Percentiles rank a stretch among this genome's conserved stretches.
These are phyloP conservation scores for Didymella glomerata DNA, from an alignment of 2,329 filamentous ascomycete genomes.

Conservation along the genomic window DNA sequence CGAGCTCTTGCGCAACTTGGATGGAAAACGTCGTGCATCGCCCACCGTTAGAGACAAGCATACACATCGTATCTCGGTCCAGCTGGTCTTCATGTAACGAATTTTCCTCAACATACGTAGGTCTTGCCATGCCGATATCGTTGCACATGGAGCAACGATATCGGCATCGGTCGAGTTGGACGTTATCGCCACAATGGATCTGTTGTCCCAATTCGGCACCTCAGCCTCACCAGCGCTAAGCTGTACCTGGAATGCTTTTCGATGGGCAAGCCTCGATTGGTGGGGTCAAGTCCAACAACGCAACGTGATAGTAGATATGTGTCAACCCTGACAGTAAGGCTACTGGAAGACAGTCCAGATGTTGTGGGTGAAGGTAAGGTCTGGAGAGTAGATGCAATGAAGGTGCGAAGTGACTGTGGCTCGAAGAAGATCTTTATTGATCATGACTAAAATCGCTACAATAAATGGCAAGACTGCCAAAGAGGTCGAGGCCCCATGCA, in stretches of 20 bases:
- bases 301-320: neutral
- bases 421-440: neutral
- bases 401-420: neutral
- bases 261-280: slow-evolving; percentile 7
- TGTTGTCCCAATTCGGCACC: slow-evolving; percentile 22
- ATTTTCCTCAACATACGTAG: too few relatives aligned
- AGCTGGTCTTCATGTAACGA: too few relatives aligned
- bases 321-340: neutral
- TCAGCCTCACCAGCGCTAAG: neutral
- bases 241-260: slow-evolving; percentile 6
- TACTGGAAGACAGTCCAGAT: neutral
- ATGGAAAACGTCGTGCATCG: too few relatives aligned
- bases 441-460: slow-evolving; percentile 17
- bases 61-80: too few relatives aligned
- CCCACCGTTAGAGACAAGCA: too few relatives aligned
- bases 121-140: too few relatives aligned
- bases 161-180: neutral
- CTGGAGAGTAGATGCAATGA: neutral
- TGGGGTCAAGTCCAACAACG: slow-evolving; percentile 10
- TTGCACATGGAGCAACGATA: neutral
- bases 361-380: neutral
- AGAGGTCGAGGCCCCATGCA: slow-evolving; percentile 29
- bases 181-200: slow-evolving; percentile 17
- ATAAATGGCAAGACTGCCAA: slow-evolving; percentile 9
- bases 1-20: too few relatives aligned